Evolutionary conservation across 495 filamentous ascomycete genomes (phyloP), one percentile per base, ranked within the genome.

Genomic region (Echria macrotheca): DNA sequence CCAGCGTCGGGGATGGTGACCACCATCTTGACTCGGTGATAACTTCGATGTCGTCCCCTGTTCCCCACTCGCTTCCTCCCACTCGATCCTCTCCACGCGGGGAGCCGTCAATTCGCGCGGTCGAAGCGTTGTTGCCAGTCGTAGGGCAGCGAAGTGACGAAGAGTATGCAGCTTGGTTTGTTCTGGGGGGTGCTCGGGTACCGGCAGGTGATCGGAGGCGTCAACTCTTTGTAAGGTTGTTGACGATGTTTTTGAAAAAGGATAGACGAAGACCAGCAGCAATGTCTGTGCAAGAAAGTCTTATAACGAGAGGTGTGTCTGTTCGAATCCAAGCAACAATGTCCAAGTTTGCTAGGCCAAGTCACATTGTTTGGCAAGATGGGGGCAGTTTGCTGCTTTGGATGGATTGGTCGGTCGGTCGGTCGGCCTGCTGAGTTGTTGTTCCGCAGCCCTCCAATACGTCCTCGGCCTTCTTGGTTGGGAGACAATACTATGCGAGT

Each of bases 1-100:
- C 73, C 73, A 43, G 49, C 46, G 11, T 72, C 67, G 43, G 71
- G 65, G 49, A 76, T 57, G 35, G 61, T 50, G 48, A 76, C 57
- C 53, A 54, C 59, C 62, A 66, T 68, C 49, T 59, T 61, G 59
- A 41, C 47, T 5, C 26, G 44, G 42, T 14, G 49, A 10, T n/a
- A n/a, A 29, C 36, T 18, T 38, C 43, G 37, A 28, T 15, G 43
- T 36, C 36, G 38, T 44, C 38, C 52, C 31, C 44, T 49, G 44
- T 53, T 58, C 55, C 55, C 52, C 55, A 21, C 17, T 28, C 7
- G 36, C 19, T 35, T 47, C n/a, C 21, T 26, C 18, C 33, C 28
- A 21, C 6, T 24, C 25, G 9, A 26, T 23, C 42, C 10, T 39
- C 33, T 23, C 14, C 26, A 25, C 10, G 18, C 44, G 5, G 17